Conservation (phyloP, 352 stramenopile species). For the Globisporangium apiculatum region DNA sequence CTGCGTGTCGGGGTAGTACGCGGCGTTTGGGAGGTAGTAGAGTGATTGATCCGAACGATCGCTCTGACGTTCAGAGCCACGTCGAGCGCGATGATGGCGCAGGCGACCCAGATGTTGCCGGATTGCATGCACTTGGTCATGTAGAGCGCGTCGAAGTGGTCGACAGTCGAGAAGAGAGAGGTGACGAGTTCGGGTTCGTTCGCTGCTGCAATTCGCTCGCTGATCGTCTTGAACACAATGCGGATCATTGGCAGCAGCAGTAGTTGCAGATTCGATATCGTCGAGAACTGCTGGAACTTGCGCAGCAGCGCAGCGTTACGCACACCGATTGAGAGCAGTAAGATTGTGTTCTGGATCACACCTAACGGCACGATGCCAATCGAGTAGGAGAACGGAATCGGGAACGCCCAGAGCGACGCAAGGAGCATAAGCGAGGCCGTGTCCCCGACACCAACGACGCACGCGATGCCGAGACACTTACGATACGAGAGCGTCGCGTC, state of each 20-base stretch:
- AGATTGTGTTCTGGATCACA: neutral
- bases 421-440: neutral
- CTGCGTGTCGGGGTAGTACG: constrained; percentile 21
- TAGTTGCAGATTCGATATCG: no score
- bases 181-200: neutral
- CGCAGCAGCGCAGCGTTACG: neutral
- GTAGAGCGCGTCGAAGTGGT: constrained; percentile 11
- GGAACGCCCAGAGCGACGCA: neutral
- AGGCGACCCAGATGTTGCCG: constrained; percentile 12
- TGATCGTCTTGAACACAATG: neutral
- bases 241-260: constrained; percentile 3
- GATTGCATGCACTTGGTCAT: constrained; percentile 21
- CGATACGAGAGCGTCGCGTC: no score
- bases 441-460: no score
- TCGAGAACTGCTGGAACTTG: neutral
- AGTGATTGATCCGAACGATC: constrained; percentile 10
- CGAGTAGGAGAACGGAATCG: constrained; percentile 3
- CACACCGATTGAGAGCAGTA: neutral
- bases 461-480: no score
- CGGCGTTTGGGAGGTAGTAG: constrained; percentile 19
- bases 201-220: neutral
- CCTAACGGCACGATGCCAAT: neutral
- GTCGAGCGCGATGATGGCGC: constrained; percentile 4
- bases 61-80: constrained; percentile 1
- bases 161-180: neutral